phyloP scores from a whole-genome alignment of 2,329 filamentous ascomycete genomes.

The Hymenotorrendiella dingleyae region DNA sequence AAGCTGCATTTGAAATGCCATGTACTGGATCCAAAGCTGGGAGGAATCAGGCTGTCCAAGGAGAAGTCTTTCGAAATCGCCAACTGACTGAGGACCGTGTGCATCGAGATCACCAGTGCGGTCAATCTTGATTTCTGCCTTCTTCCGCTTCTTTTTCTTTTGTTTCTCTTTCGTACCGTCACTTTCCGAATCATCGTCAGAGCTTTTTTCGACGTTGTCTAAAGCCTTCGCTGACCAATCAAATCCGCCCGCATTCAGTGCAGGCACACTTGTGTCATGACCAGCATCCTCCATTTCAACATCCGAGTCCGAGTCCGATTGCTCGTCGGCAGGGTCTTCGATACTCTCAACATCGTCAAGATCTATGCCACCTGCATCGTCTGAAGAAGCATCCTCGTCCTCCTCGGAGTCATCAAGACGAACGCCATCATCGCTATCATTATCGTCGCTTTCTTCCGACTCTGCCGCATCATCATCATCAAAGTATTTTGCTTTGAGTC shows the following conservation, averaged over 20 bases:
- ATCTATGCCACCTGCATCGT: conserved; percentile 32
- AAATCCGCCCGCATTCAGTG: conserved; percentile 70
- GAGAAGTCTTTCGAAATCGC: conserved; percentile 89
- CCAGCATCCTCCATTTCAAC: conserved; percentile 31
- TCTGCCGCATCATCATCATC: conserved; percentile 52
- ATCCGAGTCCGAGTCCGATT: conserved; percentile 16
- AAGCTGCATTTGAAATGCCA: conserved; percentile 95
- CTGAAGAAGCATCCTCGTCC: conserved; percentile 28
- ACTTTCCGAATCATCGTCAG: conserved; percentile 41
- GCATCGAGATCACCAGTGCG: conserved; percentile 86
- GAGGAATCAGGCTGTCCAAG: conserved; percentile 93
- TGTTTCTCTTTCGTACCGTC: conserved; percentile 33
- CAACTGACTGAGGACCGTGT: conserved; percentile 80
- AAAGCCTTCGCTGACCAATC: conserved; percentile 77
- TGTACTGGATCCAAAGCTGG: conserved; percentile 90
- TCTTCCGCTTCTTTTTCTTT: conserved; percentile 71
- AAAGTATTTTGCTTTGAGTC: conserved; percentile 90
- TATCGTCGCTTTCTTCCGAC: conserved; percentile 41
- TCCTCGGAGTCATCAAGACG: conserved; percentile 30
- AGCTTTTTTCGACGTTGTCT: conserved; percentile 40
- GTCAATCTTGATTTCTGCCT: conserved; percentile 75
- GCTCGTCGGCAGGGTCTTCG: conserved; percentile 31
- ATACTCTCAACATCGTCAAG: conserved; percentile 36
- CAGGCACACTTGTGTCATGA: conserved; percentile 33
- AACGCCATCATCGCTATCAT: conserved; percentile 36